A percentile compares a stretch with the other conserved stretches of the same genome.
Evolutionary conservation across 2,329 filamentous ascomycete genomes (phyloP).

Genomic region (Curvularia eragrostidis): DNA sequence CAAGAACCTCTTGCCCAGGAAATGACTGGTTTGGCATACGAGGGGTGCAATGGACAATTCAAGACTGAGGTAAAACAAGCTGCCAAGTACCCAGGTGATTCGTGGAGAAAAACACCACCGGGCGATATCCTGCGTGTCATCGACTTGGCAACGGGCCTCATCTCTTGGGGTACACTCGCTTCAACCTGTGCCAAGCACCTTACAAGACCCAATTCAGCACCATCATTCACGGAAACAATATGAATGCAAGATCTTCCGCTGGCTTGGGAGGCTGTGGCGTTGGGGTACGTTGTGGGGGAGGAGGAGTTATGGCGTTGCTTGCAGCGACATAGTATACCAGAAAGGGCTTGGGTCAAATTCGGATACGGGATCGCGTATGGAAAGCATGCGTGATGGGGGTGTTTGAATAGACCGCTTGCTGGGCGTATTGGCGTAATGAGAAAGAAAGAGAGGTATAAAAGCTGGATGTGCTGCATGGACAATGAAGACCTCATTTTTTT

Average conservation of each 20-base stretch:
- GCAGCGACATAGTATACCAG: constrained; percentile 4
- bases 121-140: constrained; percentile 6
- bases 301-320: neutral
- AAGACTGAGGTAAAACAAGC: constrained; percentile 3
- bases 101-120: constrained; percentile 22
- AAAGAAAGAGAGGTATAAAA: constrained; percentile 6
- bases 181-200: constrained; percentile 13
- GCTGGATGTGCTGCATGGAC: neutral
- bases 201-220: constrained; percentile 7
- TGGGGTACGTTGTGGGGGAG: neutral
- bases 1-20: constrained; percentile 6
- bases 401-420: neutral
- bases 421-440: neutral
- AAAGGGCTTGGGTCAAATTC: constrained; percentile 1
- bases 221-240: constrained; percentile 26
- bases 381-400: neutral
- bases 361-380: neutral
- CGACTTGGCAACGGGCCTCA: constrained; percentile 18
- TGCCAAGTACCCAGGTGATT: constrained; percentile 18
- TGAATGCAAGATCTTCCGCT: constrained; percentile 11
- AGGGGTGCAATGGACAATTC: constrained; percentile 3
- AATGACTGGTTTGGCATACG: neutral
- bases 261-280: constrained; percentile 5
- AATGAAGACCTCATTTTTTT: constrained; percentile 1
- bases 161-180: constrained; percentile 4